Evolutionary conservation across 441 rosid species (phyloP).

Genomic region (Aleurites moluccanus): DNA sequence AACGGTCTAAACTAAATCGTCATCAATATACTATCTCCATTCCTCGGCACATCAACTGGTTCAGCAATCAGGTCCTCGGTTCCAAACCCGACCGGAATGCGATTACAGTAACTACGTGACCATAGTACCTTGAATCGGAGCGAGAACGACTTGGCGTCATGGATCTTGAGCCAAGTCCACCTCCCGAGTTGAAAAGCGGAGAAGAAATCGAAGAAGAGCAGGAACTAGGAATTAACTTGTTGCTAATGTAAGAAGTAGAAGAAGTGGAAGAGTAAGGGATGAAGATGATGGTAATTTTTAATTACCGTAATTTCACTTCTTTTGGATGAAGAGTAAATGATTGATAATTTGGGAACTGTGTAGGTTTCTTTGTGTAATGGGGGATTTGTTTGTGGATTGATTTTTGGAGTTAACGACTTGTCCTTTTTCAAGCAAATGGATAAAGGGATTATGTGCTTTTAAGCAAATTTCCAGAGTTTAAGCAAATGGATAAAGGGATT

Average conservation of each 20-base stretch:
- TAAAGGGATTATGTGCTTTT: no score
- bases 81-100: constrained; percentile 55
- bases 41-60: constrained; percentile 56
- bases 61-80: constrained; percentile 72
- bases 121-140: constrained; percentile 52
- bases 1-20: constrained; percentile 95
- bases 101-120: constrained; percentile 43
- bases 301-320: no score
- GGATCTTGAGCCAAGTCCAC: constrained; percentile 64
- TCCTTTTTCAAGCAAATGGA: no score
- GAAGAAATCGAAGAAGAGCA: constrained; percentile 75
- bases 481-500: no score
- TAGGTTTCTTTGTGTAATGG: no score
- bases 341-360: no score
- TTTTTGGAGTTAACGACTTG: no score
- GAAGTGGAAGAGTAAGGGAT: constrained; percentile 80
- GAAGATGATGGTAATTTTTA: no score
- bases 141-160: constrained; percentile 66
- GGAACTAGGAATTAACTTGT: constrained; percentile 73
- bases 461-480: no score
- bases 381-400: no score
- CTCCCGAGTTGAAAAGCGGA: constrained; percentile 47
- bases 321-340: no score
- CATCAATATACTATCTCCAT: constrained; percentile 91
- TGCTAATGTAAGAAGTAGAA: constrained; percentile 60